These are phyloP conservation scores for Candida anutae DNA, from an alignment of 1,139 yeast genomes.

Conservation along the genomic window DNA sequence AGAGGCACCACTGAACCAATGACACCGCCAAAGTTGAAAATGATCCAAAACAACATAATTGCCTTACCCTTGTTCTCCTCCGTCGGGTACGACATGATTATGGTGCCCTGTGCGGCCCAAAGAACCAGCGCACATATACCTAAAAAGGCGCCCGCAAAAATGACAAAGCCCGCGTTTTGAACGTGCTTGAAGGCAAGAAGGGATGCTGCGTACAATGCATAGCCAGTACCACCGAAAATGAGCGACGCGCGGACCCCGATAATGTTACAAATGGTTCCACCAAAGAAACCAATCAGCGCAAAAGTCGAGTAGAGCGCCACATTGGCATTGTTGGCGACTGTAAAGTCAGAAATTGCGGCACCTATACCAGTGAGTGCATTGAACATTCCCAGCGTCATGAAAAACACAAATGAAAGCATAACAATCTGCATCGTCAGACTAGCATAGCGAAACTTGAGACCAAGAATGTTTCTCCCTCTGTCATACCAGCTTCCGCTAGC, in stretches of 20 bases:
- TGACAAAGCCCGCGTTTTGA: conserved; percentile 44
- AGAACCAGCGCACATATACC: conserved; percentile 51
- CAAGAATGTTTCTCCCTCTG: conserved; percentile 10
- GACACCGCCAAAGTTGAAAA: conserved; percentile 59
- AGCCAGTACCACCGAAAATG: conserved; percentile 49
- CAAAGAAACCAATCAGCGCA: conserved; percentile 51
- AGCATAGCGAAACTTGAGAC: conserved; percentile 29
- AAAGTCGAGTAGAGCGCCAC: conserved; percentile 52
- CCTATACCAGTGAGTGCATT: conserved; percentile 53
- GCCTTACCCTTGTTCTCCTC: conserved; percentile 49
- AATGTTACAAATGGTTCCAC: conserved; percentile 51
- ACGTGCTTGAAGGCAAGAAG: conserved; percentile 42
- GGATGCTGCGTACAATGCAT: conserved; percentile 47
- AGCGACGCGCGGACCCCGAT: conserved; percentile 44
- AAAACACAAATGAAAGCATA: conserved; percentile 42
- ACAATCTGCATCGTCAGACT: conserved; percentile 38
- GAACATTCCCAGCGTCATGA: conserved; percentile 53
- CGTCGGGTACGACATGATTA: conserved; percentile 52
- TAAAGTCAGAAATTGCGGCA: conserved; percentile 32
- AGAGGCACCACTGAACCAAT: conserved; percentile 51
- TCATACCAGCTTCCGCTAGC: conserved; percentile 37
- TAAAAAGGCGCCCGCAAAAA: conserved; percentile 52
- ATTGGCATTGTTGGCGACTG: conserved; percentile 43
- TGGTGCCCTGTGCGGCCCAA: conserved; percentile 58
- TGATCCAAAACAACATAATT: conserved; percentile 52